Evolutionary conservation across 257 asterid species (phyloP).

Genomic region (Agastache rugosa): DNA sequence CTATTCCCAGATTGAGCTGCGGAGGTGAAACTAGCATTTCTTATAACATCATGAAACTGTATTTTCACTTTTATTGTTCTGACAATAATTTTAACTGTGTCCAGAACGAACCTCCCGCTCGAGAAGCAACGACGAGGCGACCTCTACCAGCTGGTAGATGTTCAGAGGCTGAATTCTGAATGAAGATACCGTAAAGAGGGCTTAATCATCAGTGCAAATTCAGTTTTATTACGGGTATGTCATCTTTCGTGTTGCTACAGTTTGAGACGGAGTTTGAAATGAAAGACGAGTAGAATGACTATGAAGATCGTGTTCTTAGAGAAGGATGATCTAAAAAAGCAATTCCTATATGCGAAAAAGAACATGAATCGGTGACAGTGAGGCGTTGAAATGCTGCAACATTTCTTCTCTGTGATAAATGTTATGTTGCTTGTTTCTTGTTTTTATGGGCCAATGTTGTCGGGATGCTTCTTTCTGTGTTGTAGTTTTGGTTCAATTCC

Average conservation of each 20-base stretch:
- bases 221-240: not conserved
- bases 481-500: not conserved
- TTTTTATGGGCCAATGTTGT: constrained; percentile 21
- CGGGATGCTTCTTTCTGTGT: constrained; percentile 22
- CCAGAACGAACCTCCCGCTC: constrained; percentile 82
- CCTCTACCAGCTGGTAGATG: constrained; percentile 92
- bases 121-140: constrained; percentile 95
- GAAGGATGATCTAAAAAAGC: not conserved
- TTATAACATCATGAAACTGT: not conserved
- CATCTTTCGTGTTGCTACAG: not conserved
- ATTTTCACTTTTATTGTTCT: not conserved
- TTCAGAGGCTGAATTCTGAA: constrained; percentile 59
- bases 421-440: constrained; percentile 20
- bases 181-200: constrained; percentile 22
- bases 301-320: not conserved
- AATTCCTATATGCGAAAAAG: not conserved
- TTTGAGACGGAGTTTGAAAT: not conserved
- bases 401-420: not conserved
- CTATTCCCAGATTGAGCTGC: constrained; percentile 72
- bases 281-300: not conserved
- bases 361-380: constrained; percentile 2
- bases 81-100: not conserved
- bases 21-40: constrained; percentile 59
- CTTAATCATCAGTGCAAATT: not conserved
- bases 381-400: constrained; percentile 28